These are phyloP conservation scores for Turnera subulata DNA, from an alignment of 345 rosid species.

Conservation along the genomic window DNA sequence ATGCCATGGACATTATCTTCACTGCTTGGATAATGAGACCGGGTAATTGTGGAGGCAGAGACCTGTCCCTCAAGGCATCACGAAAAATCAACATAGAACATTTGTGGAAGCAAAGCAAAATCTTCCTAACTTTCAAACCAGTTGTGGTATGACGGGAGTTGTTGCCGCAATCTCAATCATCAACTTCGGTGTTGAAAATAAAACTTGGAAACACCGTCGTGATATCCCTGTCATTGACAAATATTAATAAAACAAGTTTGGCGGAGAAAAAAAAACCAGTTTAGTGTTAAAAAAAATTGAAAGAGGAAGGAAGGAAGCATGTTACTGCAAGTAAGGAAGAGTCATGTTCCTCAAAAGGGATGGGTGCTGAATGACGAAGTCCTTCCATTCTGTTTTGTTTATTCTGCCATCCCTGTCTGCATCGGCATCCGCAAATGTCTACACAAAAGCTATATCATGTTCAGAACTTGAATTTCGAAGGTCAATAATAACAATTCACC, in stretches of 20 bases:
- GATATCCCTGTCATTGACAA: constrained; percentile 17
- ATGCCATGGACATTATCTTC: too few relatives aligned
- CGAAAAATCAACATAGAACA: too few relatives aligned
- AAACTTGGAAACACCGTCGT: constrained; percentile 25
- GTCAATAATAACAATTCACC: background rate
- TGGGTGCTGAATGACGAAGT: constrained; percentile 49
- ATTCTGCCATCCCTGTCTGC: constrained; percentile 60
- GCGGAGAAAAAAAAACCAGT: background rate
- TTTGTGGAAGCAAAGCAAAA: too few relatives aligned
- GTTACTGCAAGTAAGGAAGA: constrained; percentile 57
- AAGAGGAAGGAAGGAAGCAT: background rate
- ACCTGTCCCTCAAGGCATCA: too few relatives aligned
- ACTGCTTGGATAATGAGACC: too few relatives aligned
- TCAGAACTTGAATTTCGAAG: background rate
- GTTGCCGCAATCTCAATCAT: constrained; percentile 10
- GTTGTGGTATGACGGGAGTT: too few relatives aligned
- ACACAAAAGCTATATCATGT: background rate
- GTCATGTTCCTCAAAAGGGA: constrained; percentile 67
- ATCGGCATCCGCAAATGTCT: constrained; percentile 82
- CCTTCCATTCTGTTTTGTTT: constrained; percentile 59
- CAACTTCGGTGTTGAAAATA: constrained; percentile 30
- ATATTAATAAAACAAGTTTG: background rate
- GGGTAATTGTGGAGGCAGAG: too few relatives aligned
- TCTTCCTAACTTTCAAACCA: too few relatives aligned
- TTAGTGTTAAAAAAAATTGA: background rate